Conservation (phyloP, 75 land plant genomes). For the Selaginella moellendorffii region DNA sequence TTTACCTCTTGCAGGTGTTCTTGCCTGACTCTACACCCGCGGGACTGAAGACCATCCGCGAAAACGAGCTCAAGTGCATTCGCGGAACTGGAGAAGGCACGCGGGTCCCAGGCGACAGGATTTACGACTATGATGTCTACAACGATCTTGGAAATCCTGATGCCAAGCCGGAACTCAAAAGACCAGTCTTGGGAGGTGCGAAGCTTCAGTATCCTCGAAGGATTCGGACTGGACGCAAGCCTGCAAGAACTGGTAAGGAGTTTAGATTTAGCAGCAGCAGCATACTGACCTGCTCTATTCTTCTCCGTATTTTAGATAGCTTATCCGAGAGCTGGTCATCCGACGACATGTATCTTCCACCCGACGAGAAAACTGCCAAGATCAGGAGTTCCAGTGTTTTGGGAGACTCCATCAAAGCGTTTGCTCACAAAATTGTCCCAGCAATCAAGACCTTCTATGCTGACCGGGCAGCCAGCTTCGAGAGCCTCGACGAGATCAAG, state of each 20-base stretch:
- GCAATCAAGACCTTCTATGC: background rate
- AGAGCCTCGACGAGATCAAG: no score
- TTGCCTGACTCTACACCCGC: background rate
- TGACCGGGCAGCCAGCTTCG: no score
- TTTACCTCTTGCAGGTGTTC: background rate
- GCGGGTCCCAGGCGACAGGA: background rate
- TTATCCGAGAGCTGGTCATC: background rate
- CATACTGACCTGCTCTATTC: no score
- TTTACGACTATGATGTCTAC: slow-evolving; percentile 4
- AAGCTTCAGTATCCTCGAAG: background rate
- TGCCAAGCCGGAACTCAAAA: slow-evolving; percentile 6
- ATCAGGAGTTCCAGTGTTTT: slow-evolving; percentile 11
- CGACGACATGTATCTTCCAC: slow-evolving; percentile 19
- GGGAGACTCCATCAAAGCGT: background rate
- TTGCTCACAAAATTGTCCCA: background rate
- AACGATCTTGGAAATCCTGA: slow-evolving; percentile 22
- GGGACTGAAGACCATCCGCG: background rate
- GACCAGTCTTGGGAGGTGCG: background rate
- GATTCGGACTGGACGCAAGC: slow-evolving; percentile 10
- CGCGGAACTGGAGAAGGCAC: background rate
- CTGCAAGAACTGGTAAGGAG: slow-evolving; percentile 19
- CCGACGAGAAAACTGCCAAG: slow-evolving; percentile 26
- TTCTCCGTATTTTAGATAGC: background rate
- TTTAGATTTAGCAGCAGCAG: background rate
- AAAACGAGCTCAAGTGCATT: background rate